phyloP scores from a whole-genome alignment of 2,329 filamentous ascomycete genomes.

The Huntiella abstrusa region DNA sequence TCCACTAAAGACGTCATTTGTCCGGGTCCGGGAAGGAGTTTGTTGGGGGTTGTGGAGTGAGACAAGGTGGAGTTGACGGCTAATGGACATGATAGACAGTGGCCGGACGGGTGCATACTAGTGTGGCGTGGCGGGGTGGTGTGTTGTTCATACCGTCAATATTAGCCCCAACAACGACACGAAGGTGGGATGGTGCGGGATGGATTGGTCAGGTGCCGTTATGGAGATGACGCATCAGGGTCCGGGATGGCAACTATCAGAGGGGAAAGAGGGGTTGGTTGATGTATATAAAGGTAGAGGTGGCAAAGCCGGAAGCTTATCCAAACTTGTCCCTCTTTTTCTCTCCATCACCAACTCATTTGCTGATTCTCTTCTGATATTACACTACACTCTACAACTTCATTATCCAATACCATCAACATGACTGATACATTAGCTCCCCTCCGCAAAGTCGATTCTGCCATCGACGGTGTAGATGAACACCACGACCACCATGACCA shows the following conservation, averaged over 20 bases:
- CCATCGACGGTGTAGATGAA: conserved; percentile 49
- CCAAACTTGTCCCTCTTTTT: not conserved
- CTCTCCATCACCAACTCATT: not conserved
- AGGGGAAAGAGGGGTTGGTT: not conserved
- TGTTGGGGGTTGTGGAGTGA: not conserved
- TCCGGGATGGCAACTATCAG: not conserved
- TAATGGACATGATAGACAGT: no score
- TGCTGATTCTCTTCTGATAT: not conserved
- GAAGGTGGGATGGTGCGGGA: no score
- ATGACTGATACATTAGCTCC: conserved; percentile 27
- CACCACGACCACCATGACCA: conserved; percentile 18
- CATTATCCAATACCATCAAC: conserved; percentile 13
- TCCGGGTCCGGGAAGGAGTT: not conserved
- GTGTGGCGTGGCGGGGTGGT: not conserved
- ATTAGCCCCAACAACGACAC: not conserved
- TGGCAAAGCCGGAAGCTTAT: not conserved
- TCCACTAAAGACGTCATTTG: no score
- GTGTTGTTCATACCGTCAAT: not conserved
- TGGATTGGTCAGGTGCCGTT: not conserved
- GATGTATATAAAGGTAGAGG: conserved; percentile 1
- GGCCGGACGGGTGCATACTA: no score
- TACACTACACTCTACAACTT: not conserved
- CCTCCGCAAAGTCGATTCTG: conserved; percentile 80
- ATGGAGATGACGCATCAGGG: not conserved
- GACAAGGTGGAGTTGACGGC: not conserved